A percentile compares a stretch with the other conserved stretches of the same genome.
phyloP scores from a whole-genome alignment of 2,329 filamentous ascomycete genomes.

The Chaetothyriales sp. region DNA sequence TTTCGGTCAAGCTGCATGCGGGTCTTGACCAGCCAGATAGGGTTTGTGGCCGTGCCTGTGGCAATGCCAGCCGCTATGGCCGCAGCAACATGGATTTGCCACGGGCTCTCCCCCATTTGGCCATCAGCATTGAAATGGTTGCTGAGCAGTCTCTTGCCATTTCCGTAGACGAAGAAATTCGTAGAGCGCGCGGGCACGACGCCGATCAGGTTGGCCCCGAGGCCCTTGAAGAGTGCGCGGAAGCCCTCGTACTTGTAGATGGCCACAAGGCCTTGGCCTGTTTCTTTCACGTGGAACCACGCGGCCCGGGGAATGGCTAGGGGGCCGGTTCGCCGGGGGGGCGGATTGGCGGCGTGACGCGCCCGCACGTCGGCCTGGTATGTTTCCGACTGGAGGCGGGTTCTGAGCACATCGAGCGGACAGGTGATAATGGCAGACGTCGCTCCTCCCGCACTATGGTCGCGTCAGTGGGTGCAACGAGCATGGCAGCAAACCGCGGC shows the following conservation, averaged over 20 bases:
- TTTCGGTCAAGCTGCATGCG: slow-evolving; percentile 83
- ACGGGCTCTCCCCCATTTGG: slow-evolving; percentile 21
- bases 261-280: slow-evolving; percentile 66
- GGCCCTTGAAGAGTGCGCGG: slow-evolving; percentile 80
- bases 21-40: slow-evolving; percentile 95
- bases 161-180: slow-evolving; percentile 89
- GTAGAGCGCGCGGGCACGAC: slow-evolving; percentile 82
- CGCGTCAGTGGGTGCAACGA: slow-evolving; percentile 7
- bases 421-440: slow-evolving; percentile 84
- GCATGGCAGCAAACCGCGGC: slow-evolving; percentile 5
- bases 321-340: slow-evolving; percentile 39
- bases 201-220: slow-evolving; percentile 79
- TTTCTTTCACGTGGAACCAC: slow-evolving; percentile 67
- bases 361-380: slow-evolving; percentile 73
- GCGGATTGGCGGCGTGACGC: slow-evolving; percentile 46
- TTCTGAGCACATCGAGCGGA: slow-evolving; percentile 87
- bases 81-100: slow-evolving; percentile 57
- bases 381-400: slow-evolving; percentile 83
- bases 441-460: slow-evolving; percentile 66
- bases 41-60: slow-evolving; percentile 84
- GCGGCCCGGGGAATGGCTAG: slow-evolving; percentile 54
- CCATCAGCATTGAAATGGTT: slow-evolving; percentile 54
- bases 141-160: slow-evolving; percentile 71
- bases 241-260: slow-evolving; percentile 73
- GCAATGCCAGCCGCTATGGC: slow-evolving; percentile 67